Evolutionary conservation across 805 yeast genomes (phyloP), one percentile per base, ranked within the genome.

Genomic region (Kuraishia piskuri): DNA sequence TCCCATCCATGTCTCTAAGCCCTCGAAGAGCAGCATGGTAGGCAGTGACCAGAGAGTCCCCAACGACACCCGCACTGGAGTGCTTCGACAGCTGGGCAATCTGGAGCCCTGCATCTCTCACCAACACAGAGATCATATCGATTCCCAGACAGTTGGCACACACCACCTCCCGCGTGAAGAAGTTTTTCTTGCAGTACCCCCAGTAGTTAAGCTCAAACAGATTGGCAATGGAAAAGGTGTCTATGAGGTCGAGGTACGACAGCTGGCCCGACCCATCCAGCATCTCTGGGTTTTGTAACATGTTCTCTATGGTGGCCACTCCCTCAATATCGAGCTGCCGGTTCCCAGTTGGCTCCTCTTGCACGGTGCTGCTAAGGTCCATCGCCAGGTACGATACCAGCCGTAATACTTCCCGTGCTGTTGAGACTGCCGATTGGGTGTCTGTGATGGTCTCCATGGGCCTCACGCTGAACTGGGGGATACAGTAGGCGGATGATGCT

Each of bases 61-160:
- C 76, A 57, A 75, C 63, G 10, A 60, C 61, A 2, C 63, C 63
- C 3, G 76, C 65, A 56, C 76, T 69, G 5, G 74, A 69, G 53
- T 70, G 61, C 50, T 68, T 67, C 3, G 81, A 71, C 23, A 74
- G 62, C 23, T 62, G 61, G 9, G 74, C 76, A 46, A 77, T 63
- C 56, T 75, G 80, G 2, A 65, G 66, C 3, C 80, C 82, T 12
- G 82, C 70, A 62, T 81, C 86, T 53, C 74, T 68, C 10, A 79
- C 68, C 17, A 79, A 63, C 14, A 75, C 74, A 7, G 78, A 67
- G 8, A 76, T 63, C 17, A 79, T 58, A 60, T 81, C 83, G 53
- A 78, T 61, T 1, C 82, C 83, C 24, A 49, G 50, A 50, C 65
- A 61, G 50, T 73, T 69, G 9, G 58, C 61, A 56, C 82, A 72